These are phyloP conservation scores for Zymoseptoria brevis DNA, from an alignment of 2,329 filamentous ascomycete species.

Conservation along the genomic window DNA sequence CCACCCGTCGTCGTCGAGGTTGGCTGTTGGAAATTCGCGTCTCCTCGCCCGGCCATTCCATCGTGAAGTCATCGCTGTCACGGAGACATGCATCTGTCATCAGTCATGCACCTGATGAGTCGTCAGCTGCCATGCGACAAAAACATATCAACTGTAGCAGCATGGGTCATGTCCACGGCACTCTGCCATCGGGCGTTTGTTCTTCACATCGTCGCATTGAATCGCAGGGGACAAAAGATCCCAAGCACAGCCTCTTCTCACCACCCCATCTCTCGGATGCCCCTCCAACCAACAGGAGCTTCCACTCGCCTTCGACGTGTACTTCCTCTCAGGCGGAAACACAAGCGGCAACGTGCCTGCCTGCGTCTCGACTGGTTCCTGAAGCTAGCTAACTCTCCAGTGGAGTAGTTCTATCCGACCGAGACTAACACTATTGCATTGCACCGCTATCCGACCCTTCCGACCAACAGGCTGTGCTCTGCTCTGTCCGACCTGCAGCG, in stretches of 20 bases:
- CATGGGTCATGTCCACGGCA: too few relatives aligned
- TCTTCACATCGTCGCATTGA: neutral
- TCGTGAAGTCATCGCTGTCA: neutral
- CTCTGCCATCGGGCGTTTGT: neutral
- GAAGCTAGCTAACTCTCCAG: neutral
- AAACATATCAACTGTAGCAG: too few relatives aligned
- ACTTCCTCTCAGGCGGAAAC: neutral
- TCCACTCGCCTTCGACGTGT: neutral
- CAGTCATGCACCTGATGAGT: too few relatives aligned
- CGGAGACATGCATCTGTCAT: neutral
- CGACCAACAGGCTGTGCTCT: neutral
- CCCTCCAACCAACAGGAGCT: neutral
- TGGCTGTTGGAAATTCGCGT: neutral
- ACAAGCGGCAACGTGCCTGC: neutral
- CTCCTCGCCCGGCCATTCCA: neutral
- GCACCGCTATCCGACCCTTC: neutral
- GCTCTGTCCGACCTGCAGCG: neutral
- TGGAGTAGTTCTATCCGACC: neutral
- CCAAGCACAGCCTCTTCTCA: neutral
- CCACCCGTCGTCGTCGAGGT: neutral
- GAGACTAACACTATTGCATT: neutral
- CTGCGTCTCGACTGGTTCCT: neutral
- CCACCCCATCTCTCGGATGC: neutral
- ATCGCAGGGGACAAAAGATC: neutral
- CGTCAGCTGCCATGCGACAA: too few relatives aligned